Base-by-base conservation (phyloP, 2,329 filamentous ascomycete genomes). In the Penicillium sp. region DNA sequence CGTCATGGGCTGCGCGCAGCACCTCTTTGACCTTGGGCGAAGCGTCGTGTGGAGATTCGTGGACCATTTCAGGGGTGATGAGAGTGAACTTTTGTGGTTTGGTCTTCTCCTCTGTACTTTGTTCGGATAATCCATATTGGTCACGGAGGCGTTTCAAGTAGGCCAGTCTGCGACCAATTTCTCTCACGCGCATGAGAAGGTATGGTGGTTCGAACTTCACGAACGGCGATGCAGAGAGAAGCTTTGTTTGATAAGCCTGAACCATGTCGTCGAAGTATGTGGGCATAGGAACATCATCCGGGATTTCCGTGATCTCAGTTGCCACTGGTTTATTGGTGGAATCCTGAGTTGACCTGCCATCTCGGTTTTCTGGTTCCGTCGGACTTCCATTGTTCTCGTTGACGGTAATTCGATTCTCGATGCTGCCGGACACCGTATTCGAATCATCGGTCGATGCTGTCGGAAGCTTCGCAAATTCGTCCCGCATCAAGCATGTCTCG, bases 231-330 rank as follows among this genome's bases (percentile, higher is more conserved):
- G 89, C 89, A 1, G 94, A 98, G 5, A 98, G 74, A 36, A 98
- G 86, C 62, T 91, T 94, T 5, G 89, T 95, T 61, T 94, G 83
- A 61, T 95, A 89, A 60, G 95, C 91, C 47, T 89, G 84, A 29
- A 97, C 89, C 78, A 96, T 88, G 63, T 95, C 89, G 63, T 90
- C 90, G 65, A 97, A 97, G 62, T 90, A 95, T 0, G 87, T 94
- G 3, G 91, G 88, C 74, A 89, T 87, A 1, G 88, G 87, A 32
- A 88, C 76, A 64, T 91, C 85, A 57, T 91, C 87, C 3, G 85
- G 85, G 4, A 87, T 77, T 36, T 83, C 79, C 42, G 73, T 56
- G 6, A 46, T 56, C 27, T 64, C 56, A 13, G 50, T 47, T 28
- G 57, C 40, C 11, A 51, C 45, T 18, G 44, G 39, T 20, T 52